Base-by-base conservation (phyloP, 306 rosid genomes). In the Coriaria nepalensis region DNA sequence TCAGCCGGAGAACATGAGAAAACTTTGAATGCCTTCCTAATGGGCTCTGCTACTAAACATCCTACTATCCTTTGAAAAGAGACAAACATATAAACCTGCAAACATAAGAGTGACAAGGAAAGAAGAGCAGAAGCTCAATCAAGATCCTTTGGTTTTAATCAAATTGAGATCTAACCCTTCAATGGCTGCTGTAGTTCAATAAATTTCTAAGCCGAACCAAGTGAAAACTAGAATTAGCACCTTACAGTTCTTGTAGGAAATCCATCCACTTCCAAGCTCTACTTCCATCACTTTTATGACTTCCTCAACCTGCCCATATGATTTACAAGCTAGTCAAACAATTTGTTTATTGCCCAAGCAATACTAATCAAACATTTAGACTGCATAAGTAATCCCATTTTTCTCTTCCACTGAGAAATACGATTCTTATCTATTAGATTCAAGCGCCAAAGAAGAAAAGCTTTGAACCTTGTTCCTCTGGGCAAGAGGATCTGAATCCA, bases 231-330 rank as follows among this genome's bases (percentile, higher is more conserved):
- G 34, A 29, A 6, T 32, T 13, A 13, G 53, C 60, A 87, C 94
- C 94, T 81, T 82, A 53, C 73, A 84, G 54, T 46, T 57, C 52
- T 84, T 67, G 40, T 69, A 77, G 65, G 63, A 56, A 36, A 77
- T 81, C 90, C 95, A 90, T 46, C 74, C 73, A 60, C 65, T 68
- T 61, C 78, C 96, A 5, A 86, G 75, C 37, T 88, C 95, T 35
- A 48, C 75, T 66, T 79, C 94, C 92, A 90, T 79, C 95, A 75
- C 72, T 45, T 60, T 74, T 43, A 79, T 76, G 53, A 74, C 79
- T 53, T 79, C 86, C 51, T 65, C 64, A 50, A 82, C 90, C 90
- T 86, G 65, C 56, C 50, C 49, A 11, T 12, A 45, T 15, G 50
- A 35, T 4, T 45, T 20, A 20, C 29, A 20, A 3, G 29, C 29